A percentile compares a stretch with the other conserved stretches of the same genome.
These are phyloP conservation scores for Sesbania bispinosa DNA, from an alignment of 306 rosid species.

Conservation along the genomic window DNA sequence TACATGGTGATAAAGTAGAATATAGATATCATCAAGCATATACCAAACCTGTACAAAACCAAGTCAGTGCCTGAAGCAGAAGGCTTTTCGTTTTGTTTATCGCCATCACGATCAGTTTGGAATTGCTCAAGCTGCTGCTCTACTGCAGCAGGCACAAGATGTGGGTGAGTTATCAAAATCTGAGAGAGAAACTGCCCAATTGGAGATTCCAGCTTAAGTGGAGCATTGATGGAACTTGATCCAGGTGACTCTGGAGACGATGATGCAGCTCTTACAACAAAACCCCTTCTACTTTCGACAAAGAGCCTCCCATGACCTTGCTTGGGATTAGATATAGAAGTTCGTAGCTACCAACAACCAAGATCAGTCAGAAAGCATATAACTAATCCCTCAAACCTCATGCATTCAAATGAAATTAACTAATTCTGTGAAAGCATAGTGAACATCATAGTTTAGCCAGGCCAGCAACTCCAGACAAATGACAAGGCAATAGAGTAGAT, in stretches of 20 bases:
- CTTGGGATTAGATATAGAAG: constrained; percentile 40
- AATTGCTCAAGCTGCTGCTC: constrained; percentile 94
- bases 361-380: constrained; percentile 8
- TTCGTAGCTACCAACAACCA: constrained; percentile 36
- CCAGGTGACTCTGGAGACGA: constrained; percentile 46
- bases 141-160: constrained; percentile 92
- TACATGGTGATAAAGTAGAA: neutral
- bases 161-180: constrained; percentile 82
- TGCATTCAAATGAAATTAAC: neutral
- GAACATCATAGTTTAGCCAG: neutral
- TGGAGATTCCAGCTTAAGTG: constrained; percentile 90
- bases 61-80: constrained; percentile 75
- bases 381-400: neutral
- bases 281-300: constrained; percentile 45
- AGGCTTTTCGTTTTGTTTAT: constrained; percentile 64
- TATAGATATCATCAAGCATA: constrained; percentile 7
- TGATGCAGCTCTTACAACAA: constrained; percentile 49
- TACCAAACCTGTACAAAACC: constrained; percentile 69
- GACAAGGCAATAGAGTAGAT: neutral
- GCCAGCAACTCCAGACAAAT: neutral
- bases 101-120: constrained; percentile 75
- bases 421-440: neutral
- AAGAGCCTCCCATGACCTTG: constrained; percentile 35
- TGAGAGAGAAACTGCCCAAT: constrained; percentile 87
- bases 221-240: constrained; percentile 63